phyloP scores from a whole-genome alignment of 2,329 filamentous ascomycete genomes.

The Colletotrichum sp. region DNA sequence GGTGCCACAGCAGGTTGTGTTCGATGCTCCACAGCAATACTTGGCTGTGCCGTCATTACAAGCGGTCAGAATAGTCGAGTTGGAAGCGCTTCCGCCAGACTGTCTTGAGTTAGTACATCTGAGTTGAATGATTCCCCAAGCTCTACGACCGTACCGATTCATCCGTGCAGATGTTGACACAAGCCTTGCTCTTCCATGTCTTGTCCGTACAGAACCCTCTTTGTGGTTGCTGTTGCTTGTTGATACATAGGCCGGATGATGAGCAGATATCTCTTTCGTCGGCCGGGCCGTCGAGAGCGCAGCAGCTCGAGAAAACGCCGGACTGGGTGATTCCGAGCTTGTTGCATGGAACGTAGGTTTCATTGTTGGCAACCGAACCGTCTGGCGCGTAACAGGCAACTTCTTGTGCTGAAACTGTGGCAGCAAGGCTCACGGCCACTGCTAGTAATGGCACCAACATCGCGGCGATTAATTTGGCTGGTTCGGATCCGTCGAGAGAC shows the following conservation, averaged over 20 bases:
- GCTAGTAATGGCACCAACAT: background rate
- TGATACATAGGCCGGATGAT: slow-evolving; percentile 31
- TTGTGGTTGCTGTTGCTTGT: slow-evolving; percentile 23
- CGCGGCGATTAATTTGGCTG: background rate
- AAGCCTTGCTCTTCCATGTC: slow-evolving; percentile 33
- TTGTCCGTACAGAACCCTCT: slow-evolving; percentile 35
- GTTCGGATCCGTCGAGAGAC: background rate
- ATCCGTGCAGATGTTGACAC: slow-evolving; percentile 32
- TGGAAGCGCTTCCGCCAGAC: background rate
- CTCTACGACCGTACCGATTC: slow-evolving; percentile 9
- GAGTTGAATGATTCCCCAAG: background rate
- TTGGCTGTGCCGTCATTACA: slow-evolving; percentile 29
- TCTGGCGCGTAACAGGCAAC: slow-evolving; percentile 33
- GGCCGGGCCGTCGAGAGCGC: slow-evolving; percentile 29
- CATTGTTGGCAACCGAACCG: slow-evolving; percentile 28
- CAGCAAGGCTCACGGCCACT: background rate
- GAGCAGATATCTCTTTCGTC: slow-evolving; percentile 30
- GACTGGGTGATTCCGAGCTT: slow-evolving; percentile 33
- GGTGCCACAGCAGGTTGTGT: slow-evolving; percentile 34
- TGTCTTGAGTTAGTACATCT: background rate
- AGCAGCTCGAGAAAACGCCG: slow-evolving; percentile 34
- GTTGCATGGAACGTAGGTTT: slow-evolving; percentile 35
- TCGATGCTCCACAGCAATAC: slow-evolving; percentile 35
- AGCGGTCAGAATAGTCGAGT: slow-evolving; percentile 9
- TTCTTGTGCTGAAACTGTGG: background rate